phyloP scores from a whole-genome alignment of 257 asterid species.

The Capsicum pubescens region DNA sequence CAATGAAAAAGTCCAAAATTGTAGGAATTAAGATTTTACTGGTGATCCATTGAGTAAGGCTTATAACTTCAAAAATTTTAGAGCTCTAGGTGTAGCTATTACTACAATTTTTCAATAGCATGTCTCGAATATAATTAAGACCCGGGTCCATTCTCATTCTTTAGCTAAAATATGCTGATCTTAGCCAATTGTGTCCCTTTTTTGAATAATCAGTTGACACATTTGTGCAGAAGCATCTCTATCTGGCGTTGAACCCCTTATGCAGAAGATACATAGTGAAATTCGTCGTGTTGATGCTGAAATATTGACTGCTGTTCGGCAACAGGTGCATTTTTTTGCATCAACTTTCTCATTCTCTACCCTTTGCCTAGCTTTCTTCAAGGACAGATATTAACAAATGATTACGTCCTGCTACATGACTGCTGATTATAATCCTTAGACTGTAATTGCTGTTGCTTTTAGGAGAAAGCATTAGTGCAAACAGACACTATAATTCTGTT shows the following conservation, averaged over 20 bases:
- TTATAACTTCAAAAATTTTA: neutral
- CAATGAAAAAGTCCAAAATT: neutral
- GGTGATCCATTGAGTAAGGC: neutral
- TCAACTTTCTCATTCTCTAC: neutral
- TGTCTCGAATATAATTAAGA: neutral
- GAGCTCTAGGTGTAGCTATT: neutral
- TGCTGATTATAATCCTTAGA: neutral
- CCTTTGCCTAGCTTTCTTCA: neutral
- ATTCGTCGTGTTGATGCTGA: slow-evolving; percentile 87
- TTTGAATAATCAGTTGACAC: slow-evolving; percentile 32
- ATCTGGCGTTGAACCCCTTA: slow-evolving; percentile 92
- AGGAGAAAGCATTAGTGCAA: slow-evolving; percentile 3
- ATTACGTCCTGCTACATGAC: neutral
- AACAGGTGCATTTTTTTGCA: slow-evolving; percentile 66
- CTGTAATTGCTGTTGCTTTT: neutral
- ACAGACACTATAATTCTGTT: neutral
- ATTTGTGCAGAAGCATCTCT: slow-evolving; percentile 84
- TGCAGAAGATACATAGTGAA: slow-evolving; percentile 92
- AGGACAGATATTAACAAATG: neutral
- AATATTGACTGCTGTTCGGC: slow-evolving; percentile 87
- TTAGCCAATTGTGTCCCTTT: neutral
- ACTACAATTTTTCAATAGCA: neutral
- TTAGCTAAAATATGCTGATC: neutral
- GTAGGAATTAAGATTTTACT: neutral
- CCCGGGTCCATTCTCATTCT: neutral